phyloP scores from a whole-genome alignment of 1,139 yeast species.

The Candida glucosophila region DNA sequence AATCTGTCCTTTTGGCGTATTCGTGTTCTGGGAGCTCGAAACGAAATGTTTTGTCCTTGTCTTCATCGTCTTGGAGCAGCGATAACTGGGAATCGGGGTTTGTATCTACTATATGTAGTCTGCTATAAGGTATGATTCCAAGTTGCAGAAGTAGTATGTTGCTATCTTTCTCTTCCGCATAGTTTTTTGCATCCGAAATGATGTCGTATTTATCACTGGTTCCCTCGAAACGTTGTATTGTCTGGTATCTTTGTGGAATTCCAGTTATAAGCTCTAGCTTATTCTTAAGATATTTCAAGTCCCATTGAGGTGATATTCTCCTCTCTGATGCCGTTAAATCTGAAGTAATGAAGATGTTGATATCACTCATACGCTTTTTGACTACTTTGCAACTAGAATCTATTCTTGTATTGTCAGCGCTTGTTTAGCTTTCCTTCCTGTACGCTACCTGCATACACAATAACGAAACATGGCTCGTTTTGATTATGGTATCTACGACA shows the following conservation, averaged over 20 bases:
- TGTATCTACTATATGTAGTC: conserved; percentile 48
- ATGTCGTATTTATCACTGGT: conserved; percentile 26
- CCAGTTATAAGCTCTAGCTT: conserved; percentile 74
- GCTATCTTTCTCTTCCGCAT: conserved; percentile 10
- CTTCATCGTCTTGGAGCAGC: conserved; percentile 25
- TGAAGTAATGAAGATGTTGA: conserved; percentile 54
- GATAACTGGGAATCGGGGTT: conserved; percentile 42
- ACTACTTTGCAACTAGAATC: background rate
- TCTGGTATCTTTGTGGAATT: conserved; percentile 54
- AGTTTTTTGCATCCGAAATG: conserved; percentile 12
- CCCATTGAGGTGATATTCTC: conserved; percentile 58
- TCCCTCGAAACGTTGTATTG: conserved; percentile 39
- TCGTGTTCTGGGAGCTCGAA: conserved; percentile 59
- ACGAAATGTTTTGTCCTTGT: too few relatives aligned
- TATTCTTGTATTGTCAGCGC: too few relatives aligned
- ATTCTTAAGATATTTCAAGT: conserved; percentile 43
- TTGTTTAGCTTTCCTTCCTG: too few relatives aligned
- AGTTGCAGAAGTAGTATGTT: conserved; percentile 11
- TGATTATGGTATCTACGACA: too few relatives aligned
- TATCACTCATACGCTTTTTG: conserved; percentile 27
- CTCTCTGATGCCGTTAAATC: conserved; percentile 64
- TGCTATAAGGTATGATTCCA: conserved; percentile 24
- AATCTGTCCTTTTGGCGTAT: conserved; percentile 49
- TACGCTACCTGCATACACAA: too few relatives aligned
- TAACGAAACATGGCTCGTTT: too few relatives aligned